phyloP scores from a whole-genome alignment of 371 early-diverging fungal genomes.

The Mortierella sp. region DNA sequence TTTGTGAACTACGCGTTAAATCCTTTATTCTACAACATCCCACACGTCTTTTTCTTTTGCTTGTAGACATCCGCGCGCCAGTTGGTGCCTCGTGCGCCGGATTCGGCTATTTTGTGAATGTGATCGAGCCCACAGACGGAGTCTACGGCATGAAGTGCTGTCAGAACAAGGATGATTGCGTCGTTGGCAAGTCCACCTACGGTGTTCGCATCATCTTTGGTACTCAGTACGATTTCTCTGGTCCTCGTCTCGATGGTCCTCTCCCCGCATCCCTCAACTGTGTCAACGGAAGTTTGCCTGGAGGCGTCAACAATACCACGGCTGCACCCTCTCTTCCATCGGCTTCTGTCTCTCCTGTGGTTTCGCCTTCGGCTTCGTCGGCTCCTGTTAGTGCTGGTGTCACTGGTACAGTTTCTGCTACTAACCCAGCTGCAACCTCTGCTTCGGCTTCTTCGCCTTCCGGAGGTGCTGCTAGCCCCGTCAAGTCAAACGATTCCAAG shows the following conservation, averaged over 20 bases:
- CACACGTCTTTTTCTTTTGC: neutral
- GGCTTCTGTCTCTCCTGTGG: neutral
- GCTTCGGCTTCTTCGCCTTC: neutral
- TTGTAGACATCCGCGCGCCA: constrained; percentile 41
- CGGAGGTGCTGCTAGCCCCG: neutral
- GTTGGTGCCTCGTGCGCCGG: constrained; percentile 54
- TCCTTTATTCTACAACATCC: neutral
- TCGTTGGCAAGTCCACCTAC: constrained; percentile 15
- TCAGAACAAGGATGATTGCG: constrained; percentile 24
- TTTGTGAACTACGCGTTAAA: no score
- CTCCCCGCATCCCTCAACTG: constrained; percentile 8
- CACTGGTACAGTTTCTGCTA: neutral
- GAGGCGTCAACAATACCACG: constrained; percentile 1
- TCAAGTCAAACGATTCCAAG: neutral
- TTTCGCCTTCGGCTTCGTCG: neutral
- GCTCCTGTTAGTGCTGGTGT: neutral
- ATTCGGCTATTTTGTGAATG: constrained; percentile 56
- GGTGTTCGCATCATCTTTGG: constrained; percentile 23
- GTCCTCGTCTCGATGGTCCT: constrained; percentile 14
- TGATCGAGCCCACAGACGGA: constrained; percentile 56
- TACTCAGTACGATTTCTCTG: constrained; percentile 11
- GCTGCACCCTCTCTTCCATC: neutral
- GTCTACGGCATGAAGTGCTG: constrained; percentile 60
- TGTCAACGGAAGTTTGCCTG: constrained; percentile 18
- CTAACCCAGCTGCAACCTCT: neutral